Evolutionary conservation across 192 early-diverging fungal genomes (phyloP).

Genomic region (Umbelopsis vinacea): DNA sequence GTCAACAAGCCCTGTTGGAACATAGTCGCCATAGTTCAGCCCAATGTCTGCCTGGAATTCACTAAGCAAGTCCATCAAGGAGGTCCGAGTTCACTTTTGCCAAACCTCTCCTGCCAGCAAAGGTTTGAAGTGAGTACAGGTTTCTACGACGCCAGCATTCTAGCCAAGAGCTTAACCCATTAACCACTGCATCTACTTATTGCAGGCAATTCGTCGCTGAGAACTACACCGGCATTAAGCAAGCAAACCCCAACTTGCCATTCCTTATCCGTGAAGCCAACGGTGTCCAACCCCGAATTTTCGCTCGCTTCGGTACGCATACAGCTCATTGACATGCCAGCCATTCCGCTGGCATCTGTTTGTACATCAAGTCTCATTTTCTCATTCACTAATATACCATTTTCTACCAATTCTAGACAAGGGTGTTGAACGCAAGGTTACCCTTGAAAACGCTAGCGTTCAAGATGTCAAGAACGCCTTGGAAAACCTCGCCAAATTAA

Average conservation of each 20-base stretch:
- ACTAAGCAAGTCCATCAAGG: conserved; percentile 75
- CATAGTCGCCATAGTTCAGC: conserved; percentile 12
- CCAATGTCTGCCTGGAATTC: conserved; percentile 42
- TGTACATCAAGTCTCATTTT: too few relatives aligned
- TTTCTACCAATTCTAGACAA: conserved; percentile 57
- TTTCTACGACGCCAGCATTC: neutral
- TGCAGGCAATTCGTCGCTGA: conserved; percentile 84
- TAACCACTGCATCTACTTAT: neutral
- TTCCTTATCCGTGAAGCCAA: conserved; percentile 89
- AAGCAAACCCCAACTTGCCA: conserved; percentile 85
- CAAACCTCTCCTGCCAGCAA: conserved; percentile 78
- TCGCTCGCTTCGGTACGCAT: conserved; percentile 87
- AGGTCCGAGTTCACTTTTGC: conserved; percentile 90
- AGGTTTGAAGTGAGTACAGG: conserved; percentile 43
- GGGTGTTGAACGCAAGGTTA: conserved; percentile 80
- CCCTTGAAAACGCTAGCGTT: conserved; percentile 74
- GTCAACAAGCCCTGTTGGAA: conserved; percentile 5
- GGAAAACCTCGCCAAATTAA: conserved; percentile 66
- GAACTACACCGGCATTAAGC: conserved; percentile 81
- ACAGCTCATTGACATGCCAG: neutral
- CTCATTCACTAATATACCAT: neutral
- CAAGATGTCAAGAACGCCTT: conserved; percentile 76
- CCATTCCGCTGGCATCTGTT: neutral
- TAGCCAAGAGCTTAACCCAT: neutral
- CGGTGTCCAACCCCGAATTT: conserved; percentile 83